These are phyloP conservation scores for Tolypocladium paradoxum DNA, from an alignment of 2,329 filamentous ascomycete species.

Conservation along the genomic window DNA sequence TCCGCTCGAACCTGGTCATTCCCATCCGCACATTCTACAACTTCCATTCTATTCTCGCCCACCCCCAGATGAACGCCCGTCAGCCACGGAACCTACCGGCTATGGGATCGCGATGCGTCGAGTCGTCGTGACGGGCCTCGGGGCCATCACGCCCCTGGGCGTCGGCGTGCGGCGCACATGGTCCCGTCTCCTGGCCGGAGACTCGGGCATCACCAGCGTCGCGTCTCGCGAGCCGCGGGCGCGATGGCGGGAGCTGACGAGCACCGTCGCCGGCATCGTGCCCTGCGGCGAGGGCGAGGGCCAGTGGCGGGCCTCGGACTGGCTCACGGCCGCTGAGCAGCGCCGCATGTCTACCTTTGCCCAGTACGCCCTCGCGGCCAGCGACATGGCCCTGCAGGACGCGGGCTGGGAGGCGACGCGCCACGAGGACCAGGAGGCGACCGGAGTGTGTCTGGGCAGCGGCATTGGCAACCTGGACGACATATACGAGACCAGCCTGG, in stretches of 20 bases:
- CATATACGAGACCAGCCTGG: constrained; percentile 72
- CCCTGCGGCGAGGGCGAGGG: constrained; percentile 36
- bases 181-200: constrained; percentile 66
- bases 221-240: constrained; percentile 43
- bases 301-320: constrained; percentile 43
- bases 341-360: constrained; percentile 84
- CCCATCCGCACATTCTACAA: too few relatives aligned
- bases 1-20: too few relatives aligned
- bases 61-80: not conserved
- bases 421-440: constrained; percentile 57
- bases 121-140: constrained; percentile 76
- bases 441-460: constrained; percentile 86
- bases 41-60: not conserved
- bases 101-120: constrained; percentile 43
- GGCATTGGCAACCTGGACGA: constrained; percentile 93
- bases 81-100: not conserved
- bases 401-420: constrained; percentile 60
- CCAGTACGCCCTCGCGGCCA: constrained; percentile 81
- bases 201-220: constrained; percentile 72
- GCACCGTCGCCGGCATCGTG: constrained; percentile 75
- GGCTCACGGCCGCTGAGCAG: constrained; percentile 41
- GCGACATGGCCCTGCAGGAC: constrained; percentile 76
- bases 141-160: constrained; percentile 73
- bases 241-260: constrained; percentile 63
- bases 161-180: constrained; percentile 71